Conservation (phyloP, 495 filamentous ascomycete species). For the Astrothelium subdiscretum region DNA sequence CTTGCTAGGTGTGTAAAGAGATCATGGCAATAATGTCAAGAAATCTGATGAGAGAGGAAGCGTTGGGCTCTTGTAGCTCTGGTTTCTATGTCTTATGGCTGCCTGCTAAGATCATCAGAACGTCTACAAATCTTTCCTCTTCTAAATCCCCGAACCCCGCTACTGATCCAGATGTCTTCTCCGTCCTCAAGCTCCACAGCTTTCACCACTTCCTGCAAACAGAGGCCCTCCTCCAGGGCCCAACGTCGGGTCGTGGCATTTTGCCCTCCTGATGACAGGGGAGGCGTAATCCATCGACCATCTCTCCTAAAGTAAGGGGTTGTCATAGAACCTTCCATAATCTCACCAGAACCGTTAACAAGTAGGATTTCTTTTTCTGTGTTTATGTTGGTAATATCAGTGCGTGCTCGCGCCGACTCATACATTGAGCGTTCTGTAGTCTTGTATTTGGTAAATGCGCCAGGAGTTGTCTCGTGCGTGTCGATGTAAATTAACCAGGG, state of each 20-base stretch:
- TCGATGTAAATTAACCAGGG: constrained; percentile 23
- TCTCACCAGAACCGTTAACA: constrained; percentile 49
- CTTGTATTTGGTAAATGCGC: constrained; percentile 25
- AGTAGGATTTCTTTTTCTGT: constrained; percentile 62
- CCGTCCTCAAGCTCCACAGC: constrained; percentile 49
- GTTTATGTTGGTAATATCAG: constrained; percentile 38
- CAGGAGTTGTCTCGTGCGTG: constrained; percentile 11
- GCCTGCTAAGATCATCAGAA: neutral
- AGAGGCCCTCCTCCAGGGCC: constrained; percentile 52
- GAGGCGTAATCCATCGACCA: constrained; percentile 56
- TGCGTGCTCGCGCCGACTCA: constrained; percentile 19
- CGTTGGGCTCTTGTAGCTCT: no score
- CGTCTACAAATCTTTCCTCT: neutral
- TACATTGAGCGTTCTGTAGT: constrained; percentile 24
- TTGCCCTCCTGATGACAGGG: constrained; percentile 59
- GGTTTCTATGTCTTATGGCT: no score
- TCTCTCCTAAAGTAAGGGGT: constrained; percentile 67
- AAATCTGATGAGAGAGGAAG: no score
- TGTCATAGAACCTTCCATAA: constrained; percentile 81
- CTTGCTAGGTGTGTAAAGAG: no score
- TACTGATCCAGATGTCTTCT: constrained; percentile 76
- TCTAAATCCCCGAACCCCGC: constrained; percentile 65
- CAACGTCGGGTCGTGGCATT: constrained; percentile 72
- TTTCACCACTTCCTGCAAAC: constrained; percentile 49
- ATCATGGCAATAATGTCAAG: no score